Evolutionary conservation across 1,284 basidiomycete species (phyloP).

Genomic region (Boletellus deceptivus): DNA sequence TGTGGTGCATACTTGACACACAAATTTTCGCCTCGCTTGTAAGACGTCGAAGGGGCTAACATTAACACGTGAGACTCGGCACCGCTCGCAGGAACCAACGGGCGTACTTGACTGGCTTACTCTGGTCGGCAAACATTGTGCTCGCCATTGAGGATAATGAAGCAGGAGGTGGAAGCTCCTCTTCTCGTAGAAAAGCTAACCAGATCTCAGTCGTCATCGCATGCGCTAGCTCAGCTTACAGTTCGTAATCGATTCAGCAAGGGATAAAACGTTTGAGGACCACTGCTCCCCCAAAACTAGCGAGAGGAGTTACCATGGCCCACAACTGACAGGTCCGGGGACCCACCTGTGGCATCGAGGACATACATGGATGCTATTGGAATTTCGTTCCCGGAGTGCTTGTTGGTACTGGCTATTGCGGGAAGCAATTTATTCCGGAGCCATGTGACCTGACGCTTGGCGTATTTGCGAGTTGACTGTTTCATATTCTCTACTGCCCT

Average conservation of each 20-base stretch:
- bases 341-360: slow-evolving; percentile 74
- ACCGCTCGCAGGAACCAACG: slow-evolving; percentile 8
- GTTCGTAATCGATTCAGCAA: slow-evolving; percentile 50
- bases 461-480: slow-evolving; percentile 86
- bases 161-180: slow-evolving; percentile 57
- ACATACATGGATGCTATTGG: slow-evolving; percentile 49
- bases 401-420: slow-evolving; percentile 55
- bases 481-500: slow-evolving; percentile 81
- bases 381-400: slow-evolving; percentile 30
- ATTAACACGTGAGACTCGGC: slow-evolving; percentile 10
- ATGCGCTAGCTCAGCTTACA: slow-evolving; percentile 35
- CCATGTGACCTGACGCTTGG: slow-evolving; percentile 91
- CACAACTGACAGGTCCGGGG: background rate
- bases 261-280: slow-evolving; percentile 49
- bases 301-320: slow-evolving; percentile 14
- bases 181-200: slow-evolving; percentile 59
- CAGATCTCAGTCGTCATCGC: slow-evolving; percentile 3
- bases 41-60: slow-evolving; percentile 50
- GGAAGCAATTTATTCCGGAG: slow-evolving; percentile 89
- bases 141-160: slow-evolving; percentile 56
- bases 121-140: slow-evolving; percentile 46
- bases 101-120: slow-evolving; percentile 51
- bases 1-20: slow-evolving; percentile 71
- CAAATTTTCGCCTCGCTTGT: slow-evolving; percentile 53
- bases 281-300: slow-evolving; percentile 61